These are phyloP conservation scores for Tolypocladium endophyticum DNA, from an alignment of 2,329 filamentous ascomycete species.

Conservation along the genomic window DNA sequence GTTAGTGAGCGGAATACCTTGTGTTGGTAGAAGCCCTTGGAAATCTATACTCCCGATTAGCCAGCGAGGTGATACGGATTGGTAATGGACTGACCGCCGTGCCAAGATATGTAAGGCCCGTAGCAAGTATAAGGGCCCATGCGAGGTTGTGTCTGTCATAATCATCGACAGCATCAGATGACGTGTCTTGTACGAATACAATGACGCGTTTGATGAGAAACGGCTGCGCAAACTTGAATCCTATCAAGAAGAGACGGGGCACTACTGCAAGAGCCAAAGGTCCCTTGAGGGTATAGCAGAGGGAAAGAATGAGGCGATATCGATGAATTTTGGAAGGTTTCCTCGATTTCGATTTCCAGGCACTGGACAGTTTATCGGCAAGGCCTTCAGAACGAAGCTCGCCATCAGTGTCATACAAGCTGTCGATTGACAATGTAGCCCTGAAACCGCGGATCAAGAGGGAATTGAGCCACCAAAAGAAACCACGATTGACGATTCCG, in stretches of 20 bases:
- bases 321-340: not conserved
- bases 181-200: too few relatives aligned
- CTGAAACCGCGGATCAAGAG: not conserved
- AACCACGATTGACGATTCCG: conserved; percentile 6
- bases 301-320: not conserved
- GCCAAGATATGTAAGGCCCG: conserved; percentile 8
- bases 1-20: conserved; percentile 15
- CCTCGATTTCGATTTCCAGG: not conserved
- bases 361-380: not conserved
- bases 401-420: not conserved
- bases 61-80: not conserved
- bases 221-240: conserved; percentile 11
- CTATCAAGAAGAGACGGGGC: conserved; percentile 7
- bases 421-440: not conserved
- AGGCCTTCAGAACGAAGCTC: not conserved
- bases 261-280: not conserved
- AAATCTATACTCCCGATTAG: conserved; percentile 1
- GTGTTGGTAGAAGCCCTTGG: conserved; percentile 12
- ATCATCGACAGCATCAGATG: too few relatives aligned
- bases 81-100: conserved; percentile 1
- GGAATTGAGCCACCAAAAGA: conserved; percentile 14
- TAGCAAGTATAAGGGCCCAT: conserved; percentile 3
- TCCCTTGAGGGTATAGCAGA: not conserved
- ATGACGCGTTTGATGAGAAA: conserved; percentile 8
- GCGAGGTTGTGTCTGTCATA: too few relatives aligned